Base-by-base conservation (phyloP, 306 rosid genomes). In the Medicago truncatula region DNA sequence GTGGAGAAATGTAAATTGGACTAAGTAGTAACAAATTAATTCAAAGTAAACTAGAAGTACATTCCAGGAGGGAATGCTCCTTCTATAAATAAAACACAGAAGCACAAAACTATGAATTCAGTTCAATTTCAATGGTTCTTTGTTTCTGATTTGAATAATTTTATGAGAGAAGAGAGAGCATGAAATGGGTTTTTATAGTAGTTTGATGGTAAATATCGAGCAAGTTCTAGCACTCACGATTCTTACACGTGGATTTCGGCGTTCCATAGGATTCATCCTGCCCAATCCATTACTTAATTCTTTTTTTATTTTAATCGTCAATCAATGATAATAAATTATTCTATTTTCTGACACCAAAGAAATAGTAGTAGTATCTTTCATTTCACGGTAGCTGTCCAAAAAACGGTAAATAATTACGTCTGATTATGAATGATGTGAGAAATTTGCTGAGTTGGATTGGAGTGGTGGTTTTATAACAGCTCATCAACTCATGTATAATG, bases 21-120 rank as follows among this genome's bases (percentile, higher is more conserved):
- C 44, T 10, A 13, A 13, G 25, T 62, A 16, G 4, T 39, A 28
- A 28, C 11, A 5, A 9, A 3, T 18, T 60, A 0, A 60, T 18
- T 49, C 0, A 15, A 12, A 34, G 41, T 25, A 31, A 58, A 47
- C 20, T 3, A 74, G 76, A 67, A 71, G 83, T 41, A 76, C 76
- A 81, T 74, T 81, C 85, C 74, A 83, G 25, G 20, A 82, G 73
- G 88, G 81, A 80, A 80, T 62, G 79, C 75, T 74, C 64, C 85
- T 67, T 68, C 78, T 40, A 34, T 53, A 10, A 62, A 34, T 53
- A 10, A 62, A 34, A 15, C 34, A 70, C 65, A 13, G 2, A 38
- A 5, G 11, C 40, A 17, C 70, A 20, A 10, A 36, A 15, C 10
- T 13, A 72, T 14, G 25, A 21, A 13, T 18, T 13, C 73, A 39